These are phyloP conservation scores for Eutrema salsugineum DNA, from an alignment of 441 rosid genomes.

Conservation along the genomic window DNA sequence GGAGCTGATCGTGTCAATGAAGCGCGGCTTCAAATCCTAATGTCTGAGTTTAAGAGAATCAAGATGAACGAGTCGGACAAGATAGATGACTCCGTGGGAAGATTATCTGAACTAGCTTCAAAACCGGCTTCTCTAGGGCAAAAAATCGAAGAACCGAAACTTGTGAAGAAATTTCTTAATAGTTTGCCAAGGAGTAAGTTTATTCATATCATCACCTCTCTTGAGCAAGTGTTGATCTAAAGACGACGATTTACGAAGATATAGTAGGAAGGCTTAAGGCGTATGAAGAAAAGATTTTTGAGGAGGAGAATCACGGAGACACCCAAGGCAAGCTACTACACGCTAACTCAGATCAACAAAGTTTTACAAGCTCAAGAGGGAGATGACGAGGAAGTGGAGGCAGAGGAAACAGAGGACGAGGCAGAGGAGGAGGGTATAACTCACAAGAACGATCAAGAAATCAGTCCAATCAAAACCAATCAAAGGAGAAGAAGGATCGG, in stretches of 20 bases:
- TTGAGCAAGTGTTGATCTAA: neutral
- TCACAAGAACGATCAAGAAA: neutral
- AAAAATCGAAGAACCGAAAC: neutral
- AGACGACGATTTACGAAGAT: neutral
- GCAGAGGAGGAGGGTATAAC: neutral
- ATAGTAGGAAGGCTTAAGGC: neutral
- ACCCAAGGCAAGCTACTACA: neutral
- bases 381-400: too few species aligned
- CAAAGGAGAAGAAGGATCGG: neutral
- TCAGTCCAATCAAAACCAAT: too few species aligned
- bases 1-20: neutral
- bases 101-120: neutral
- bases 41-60: neutral
- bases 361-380: neutral
- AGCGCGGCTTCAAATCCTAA: too few species aligned
- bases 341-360: accelerated
- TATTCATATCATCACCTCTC: neutral
- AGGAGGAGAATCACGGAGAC: neutral
- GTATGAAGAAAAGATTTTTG: neutral
- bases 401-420: too few species aligned
- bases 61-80: neutral
- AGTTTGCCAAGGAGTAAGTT: neutral
- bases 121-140: neutral
- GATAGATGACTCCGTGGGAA: neutral
- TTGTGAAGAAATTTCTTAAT: neutral